Base-by-base conservation (phyloP, 2,329 filamentous ascomycete species). In the Geoglossum cookeanum region DNA sequence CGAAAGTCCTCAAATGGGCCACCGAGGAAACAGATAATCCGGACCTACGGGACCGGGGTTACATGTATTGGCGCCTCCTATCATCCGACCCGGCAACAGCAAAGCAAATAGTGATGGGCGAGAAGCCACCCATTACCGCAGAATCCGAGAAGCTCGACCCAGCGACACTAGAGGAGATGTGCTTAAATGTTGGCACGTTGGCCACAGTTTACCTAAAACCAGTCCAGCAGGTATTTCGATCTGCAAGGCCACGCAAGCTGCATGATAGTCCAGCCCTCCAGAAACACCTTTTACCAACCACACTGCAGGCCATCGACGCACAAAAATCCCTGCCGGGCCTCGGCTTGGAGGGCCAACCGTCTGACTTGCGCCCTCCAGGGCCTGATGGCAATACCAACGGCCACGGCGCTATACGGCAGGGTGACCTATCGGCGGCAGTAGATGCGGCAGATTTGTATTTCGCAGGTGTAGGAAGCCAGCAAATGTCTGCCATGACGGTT, bases 21-120 rank as follows among this genome's bases (percentile, higher is more conserved):
- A 98, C 92, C 0, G 92, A 97, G 69, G 92, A 97, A 69, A 97
- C 91, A n/a, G 92, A 98, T 67, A 96, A 98, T 69, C 92, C 92
- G 0, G 92, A 98, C 70, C 79, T 98, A 32, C 83, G 92, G 61
- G 92, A 98, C 68, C 78, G 92, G 64, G 92, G 92, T 0, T 98
- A 96, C 74, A 97, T 98, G 90, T 98, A 98, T 75, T 98, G 92
- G 92, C 87, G 92, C 3, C 78, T 98, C 13, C 77, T 98, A 1
- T 95, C 89, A 1, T 94, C 89, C 0, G 90, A 96, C 68, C 91
- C 94, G 63, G 82, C 84, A 55, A 81, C 85, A 0, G 92, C 92
- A 1, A 92, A 86, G 67, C 75, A 82, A 60, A 81, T 98, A 55
- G 90, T 98, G 62, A 97, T 98, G 91, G 91, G 92, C 59, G 86